Evolutionary conservation across 345 rosid genomes (phyloP).

Genomic region (Salix brachista): DNA sequence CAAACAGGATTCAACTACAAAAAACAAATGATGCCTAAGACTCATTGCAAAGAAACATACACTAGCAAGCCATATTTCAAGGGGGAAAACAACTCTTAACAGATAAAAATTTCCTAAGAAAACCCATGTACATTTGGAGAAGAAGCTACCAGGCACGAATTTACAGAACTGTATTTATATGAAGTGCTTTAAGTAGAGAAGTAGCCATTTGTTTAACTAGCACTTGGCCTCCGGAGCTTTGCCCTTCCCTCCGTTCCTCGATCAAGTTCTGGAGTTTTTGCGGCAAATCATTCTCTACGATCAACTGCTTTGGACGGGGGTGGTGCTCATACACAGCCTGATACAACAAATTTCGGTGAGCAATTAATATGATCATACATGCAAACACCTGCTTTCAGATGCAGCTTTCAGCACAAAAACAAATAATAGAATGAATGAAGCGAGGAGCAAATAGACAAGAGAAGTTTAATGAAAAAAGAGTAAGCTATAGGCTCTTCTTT

Average conservation of each 20-base stretch:
- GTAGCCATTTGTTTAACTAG: constrained; percentile 98
- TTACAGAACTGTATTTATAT: constrained; percentile 84
- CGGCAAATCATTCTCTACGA: constrained; percentile 91
- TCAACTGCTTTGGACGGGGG: constrained; percentile 92
- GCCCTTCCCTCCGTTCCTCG: constrained; percentile 96
- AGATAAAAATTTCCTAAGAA: constrained; percentile 11
- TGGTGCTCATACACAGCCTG: constrained; percentile 99
- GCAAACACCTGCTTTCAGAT: background rate
- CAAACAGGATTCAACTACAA: too few relatives aligned
- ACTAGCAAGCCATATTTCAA: background rate
- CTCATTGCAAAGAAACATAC: background rate
- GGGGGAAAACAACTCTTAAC: background rate
- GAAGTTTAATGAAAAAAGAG: background rate
- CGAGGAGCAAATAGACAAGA: too few relatives aligned
- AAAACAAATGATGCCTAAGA: too few relatives aligned
- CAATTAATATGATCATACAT: background rate
- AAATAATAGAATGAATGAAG: background rate
- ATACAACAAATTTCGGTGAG: background rate
- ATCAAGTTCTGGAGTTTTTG: constrained; percentile 78
- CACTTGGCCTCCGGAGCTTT: constrained; percentile 93
- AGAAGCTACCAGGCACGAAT: constrained; percentile 7
- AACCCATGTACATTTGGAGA: constrained; percentile 15
- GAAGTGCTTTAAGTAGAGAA: constrained; percentile 90
- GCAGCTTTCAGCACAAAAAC: background rate
- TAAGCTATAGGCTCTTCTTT: background rate